Evolutionary conservation across 1,139 yeast species (phyloP), one percentile per base, ranked within the genome.

Genomic region (Diutina ranongensis): DNA sequence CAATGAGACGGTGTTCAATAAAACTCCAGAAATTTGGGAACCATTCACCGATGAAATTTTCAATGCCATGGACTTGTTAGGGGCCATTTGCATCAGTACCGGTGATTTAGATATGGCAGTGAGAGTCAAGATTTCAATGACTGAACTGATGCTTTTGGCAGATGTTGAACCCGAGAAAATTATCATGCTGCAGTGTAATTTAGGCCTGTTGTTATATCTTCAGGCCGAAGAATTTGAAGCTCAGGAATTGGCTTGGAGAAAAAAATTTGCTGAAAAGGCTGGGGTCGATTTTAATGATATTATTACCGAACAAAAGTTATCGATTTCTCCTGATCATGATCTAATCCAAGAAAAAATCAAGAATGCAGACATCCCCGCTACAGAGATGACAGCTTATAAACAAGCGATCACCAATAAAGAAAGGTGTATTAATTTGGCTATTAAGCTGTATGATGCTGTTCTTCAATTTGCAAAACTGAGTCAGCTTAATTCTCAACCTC

Each of bases 41-140:
- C 88, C 89, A 2, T 84, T 82, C 55, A 66, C 80, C 32, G 87
- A 82, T 51, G 95, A 85, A 57, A 73, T 80, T 51, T 81, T 85
- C 61, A 78, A 78, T 49, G 83, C 85, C 2, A 69, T 87, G 64
- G 92, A 84, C 53, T 57, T 84, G 49, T 72, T 79, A 50, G 76
- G 82, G 8, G 86, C 88, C 1, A 68, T 80, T 35, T 80, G 85
- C 52, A 61, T 83, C 18, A 71, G 83, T 1, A 69, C 79, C 5
- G 87, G 88, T 9, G 89, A 83, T 56, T 64, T 79, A 46, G 67
- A 74, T 20, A 65, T 75, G 49, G 89, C 94, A 0, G 64, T 80
- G 20, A 68, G 76, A 47, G 72, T 83, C 41, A 83, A 81, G 54
- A 68, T 80, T 49, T 73, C 82, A 21, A 77, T 86, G 50, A 80